These are phyloP conservation scores for Epichloe scottii DNA, from an alignment of 2,329 filamentous ascomycete species.

Conservation along the genomic window DNA sequence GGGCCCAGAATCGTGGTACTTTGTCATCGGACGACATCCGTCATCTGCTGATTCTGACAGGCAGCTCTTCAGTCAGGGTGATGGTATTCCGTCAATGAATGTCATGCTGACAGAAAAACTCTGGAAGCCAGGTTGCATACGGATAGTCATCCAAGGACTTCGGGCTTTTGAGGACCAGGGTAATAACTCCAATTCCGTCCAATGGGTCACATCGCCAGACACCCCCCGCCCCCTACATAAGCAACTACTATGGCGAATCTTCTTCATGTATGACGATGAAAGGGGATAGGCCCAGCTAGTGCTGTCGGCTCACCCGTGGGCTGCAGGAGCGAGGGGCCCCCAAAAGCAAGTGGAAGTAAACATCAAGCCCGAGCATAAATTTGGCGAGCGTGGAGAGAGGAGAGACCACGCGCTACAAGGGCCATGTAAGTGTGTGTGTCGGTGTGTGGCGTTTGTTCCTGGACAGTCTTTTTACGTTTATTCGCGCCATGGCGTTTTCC, in stretches of 20 bases:
- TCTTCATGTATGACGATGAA: conserved; percentile 2
- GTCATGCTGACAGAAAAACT: conserved; percentile 1
- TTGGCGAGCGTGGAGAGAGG: background rate
- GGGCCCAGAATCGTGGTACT: background rate
- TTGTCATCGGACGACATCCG: background rate
- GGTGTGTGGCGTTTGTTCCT: too few relatives aligned
- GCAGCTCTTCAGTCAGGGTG: background rate
- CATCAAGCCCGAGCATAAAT: too few relatives aligned
- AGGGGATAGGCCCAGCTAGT: background rate
- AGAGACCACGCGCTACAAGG: background rate
- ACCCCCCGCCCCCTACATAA: background rate
- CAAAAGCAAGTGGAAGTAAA: background rate
- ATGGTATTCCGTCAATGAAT: background rate
- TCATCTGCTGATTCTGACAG: conserved; percentile 1
- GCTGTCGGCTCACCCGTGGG: background rate
- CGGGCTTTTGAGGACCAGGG: background rate
- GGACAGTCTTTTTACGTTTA: too few relatives aligned
- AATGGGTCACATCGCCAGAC: conserved; percentile 1
- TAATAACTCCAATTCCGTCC: background rate
- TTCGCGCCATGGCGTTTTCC: too few relatives aligned
- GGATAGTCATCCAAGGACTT: background rate
- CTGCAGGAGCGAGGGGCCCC: background rate
- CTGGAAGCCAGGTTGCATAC: background rate
- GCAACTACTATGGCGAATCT: background rate
- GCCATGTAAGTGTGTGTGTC: background rate